Evolutionary conservation across 2,329 filamentous ascomycete genomes (phyloP).

Genomic region (Monosporascus sp.): DNA sequence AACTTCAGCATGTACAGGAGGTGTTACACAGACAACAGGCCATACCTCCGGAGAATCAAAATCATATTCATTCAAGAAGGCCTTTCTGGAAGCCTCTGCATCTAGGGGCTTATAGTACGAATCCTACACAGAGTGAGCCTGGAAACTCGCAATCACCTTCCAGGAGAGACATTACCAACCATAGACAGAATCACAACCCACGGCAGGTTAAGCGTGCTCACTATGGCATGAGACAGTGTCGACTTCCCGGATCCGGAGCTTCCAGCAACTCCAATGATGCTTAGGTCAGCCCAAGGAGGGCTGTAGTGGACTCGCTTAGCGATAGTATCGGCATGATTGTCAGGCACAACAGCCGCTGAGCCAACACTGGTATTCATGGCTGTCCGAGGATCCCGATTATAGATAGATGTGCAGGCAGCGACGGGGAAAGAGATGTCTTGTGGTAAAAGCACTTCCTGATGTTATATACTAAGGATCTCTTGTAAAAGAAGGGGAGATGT

Average conservation of each 20-base stretch:
- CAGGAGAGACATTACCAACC: slow-evolving; percentile 45
- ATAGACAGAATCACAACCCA: slow-evolving; percentile 99
- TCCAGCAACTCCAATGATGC: slow-evolving; percentile 93
- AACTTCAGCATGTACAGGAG: slow-evolving; percentile 16
- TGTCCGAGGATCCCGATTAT: background rate
- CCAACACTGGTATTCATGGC: slow-evolving; percentile 24
- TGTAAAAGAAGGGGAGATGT: background rate
- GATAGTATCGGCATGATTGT: slow-evolving; percentile 37
- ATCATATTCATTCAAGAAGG: slow-evolving; percentile 89
- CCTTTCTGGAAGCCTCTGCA: slow-evolving; percentile 69
- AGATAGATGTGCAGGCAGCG: background rate
- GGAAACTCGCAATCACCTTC: slow-evolving; percentile 5
- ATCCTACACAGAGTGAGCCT: slow-evolving; percentile 53
- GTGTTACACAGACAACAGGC: slow-evolving; percentile 1
- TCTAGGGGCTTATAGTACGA: slow-evolving; percentile 93
- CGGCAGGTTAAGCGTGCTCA: slow-evolving; percentile 81
- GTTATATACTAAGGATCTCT: background rate
- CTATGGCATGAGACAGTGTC: slow-evolving; percentile 86
- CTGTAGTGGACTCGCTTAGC: slow-evolving; percentile 69
- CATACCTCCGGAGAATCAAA: slow-evolving; percentile 81
- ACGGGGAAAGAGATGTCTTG: background rate
- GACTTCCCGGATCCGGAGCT: slow-evolving; percentile 96
- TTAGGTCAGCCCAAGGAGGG: slow-evolving; percentile 92
- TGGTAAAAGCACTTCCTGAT: background rate
- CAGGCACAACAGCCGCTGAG: slow-evolving; percentile 22